A percentile compares a stretch with the other conserved stretches of the same genome.
phyloP scores from a whole-genome alignment of 306 rosid genomes.

The Cucumis hystrix region DNA sequence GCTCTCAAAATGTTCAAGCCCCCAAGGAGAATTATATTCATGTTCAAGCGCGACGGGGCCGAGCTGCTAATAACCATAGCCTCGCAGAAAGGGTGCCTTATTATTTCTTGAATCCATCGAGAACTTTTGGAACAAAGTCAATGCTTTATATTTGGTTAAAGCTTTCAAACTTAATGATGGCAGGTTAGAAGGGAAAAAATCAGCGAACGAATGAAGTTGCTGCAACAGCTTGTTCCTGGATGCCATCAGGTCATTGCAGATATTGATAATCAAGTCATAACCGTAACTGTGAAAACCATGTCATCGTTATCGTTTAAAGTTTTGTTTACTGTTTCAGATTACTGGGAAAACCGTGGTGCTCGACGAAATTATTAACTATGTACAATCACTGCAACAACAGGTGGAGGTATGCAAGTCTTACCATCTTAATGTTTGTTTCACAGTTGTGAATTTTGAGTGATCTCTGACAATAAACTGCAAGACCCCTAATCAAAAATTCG shows the following conservation, averaged over 20 bases:
- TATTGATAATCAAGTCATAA: neutral
- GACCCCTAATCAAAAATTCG: neutral
- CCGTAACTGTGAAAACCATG: neutral
- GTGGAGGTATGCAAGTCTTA: conserved; percentile 60
- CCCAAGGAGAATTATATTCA: conserved; percentile 77
- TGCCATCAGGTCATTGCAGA: conserved; percentile 61
- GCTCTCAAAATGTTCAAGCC: conserved; percentile 50
- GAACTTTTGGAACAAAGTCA: neutral
- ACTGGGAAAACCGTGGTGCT: conserved; percentile 96
- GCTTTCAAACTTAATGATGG: conserved; percentile 2
- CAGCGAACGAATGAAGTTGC: conserved; percentile 85
- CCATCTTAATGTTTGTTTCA: neutral
- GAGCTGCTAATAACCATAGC: conserved; percentile 93
- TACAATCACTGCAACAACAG: conserved; percentile 92
- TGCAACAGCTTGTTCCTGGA: conserved; percentile 96
- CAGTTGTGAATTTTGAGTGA: neutral
- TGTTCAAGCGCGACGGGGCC: conserved; percentile 88
- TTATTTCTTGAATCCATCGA: conserved; percentile 6
- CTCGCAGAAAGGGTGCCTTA: conserved; percentile 83
- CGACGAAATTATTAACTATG: conserved; percentile 90
- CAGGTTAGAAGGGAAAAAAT: conserved; percentile 97
- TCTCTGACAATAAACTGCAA: neutral
- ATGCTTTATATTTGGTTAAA: neutral
- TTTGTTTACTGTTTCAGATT: conserved; percentile 25
- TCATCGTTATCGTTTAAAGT: neutral